phyloP scores from a whole-genome alignment of 2,329 filamentous ascomycete species.

The Fusarium torreyae region DNA sequence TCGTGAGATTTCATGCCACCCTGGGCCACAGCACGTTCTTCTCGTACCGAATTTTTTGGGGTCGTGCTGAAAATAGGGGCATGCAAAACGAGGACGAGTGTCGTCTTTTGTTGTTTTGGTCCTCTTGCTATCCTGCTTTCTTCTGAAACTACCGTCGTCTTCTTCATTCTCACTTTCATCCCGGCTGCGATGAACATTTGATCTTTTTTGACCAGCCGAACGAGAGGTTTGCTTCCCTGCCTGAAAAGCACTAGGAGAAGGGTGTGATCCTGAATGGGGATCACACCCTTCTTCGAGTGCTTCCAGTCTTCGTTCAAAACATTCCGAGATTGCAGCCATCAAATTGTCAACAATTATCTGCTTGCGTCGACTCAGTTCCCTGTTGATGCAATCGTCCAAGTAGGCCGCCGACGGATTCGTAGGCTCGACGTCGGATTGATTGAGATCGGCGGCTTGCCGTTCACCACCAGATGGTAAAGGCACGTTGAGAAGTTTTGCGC shows the following conservation, averaged over 20 bases:
- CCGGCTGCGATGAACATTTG: slow-evolving; percentile 29
- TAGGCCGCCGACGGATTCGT: slow-evolving; percentile 50
- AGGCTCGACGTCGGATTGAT: slow-evolving; percentile 41
- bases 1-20: slow-evolving; percentile 43
- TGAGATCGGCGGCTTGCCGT: slow-evolving; percentile 46
- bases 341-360: slow-evolving; percentile 29
- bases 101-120: slow-evolving; percentile 55
- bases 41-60: slow-evolving; percentile 45
- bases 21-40: slow-evolving; percentile 47
- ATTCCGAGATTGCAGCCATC: slow-evolving; percentile 33
- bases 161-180: slow-evolving; percentile 51
- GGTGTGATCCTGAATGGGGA: slow-evolving; percentile 22
- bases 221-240: slow-evolving; percentile 17
- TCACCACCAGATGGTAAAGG: slow-evolving; percentile 27
- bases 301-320: slow-evolving; percentile 41
- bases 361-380: slow-evolving; percentile 33
- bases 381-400: slow-evolving; percentile 34
- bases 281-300: slow-evolving; percentile 43
- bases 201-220: slow-evolving; percentile 40
- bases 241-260: slow-evolving; percentile 38
- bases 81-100: slow-evolving; percentile 52
- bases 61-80: slow-evolving; percentile 56
- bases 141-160: slow-evolving; percentile 50
- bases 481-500: slow-evolving; percentile 39
- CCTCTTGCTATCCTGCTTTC: slow-evolving; percentile 55